phyloP scores from a whole-genome alignment of 306 rosid genomes.

The Macrotyloma uniflorum region DNA sequence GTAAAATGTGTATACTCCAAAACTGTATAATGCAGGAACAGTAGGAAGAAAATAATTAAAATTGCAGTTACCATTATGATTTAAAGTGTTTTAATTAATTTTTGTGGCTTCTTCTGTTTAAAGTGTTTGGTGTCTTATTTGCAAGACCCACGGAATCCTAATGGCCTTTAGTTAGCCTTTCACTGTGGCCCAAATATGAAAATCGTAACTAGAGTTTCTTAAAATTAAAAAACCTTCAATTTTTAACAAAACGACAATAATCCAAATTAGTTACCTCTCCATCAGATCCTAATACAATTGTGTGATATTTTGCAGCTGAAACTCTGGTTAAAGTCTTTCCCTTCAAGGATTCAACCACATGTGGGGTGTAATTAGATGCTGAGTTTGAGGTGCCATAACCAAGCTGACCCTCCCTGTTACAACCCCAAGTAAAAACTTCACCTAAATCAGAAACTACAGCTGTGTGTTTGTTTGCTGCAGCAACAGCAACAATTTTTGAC shows the following conservation, averaged over 20 bases:
- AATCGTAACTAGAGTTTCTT: conserved; percentile 12
- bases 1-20: conserved; percentile 4
- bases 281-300: conserved; percentile 86
- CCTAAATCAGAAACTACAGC: conserved; percentile 90
- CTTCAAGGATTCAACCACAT: conserved; percentile 88
- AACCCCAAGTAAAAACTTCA: conserved; percentile 96
- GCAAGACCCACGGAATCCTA: not conserved
- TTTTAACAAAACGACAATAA: conserved; percentile 25
- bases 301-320: conserved; percentile 90
- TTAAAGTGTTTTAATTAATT: not conserved
- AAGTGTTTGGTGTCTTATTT: not conserved
- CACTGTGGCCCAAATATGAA: conserved; percentile 1
- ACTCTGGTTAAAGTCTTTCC: conserved; percentile 76
- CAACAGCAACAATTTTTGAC: conserved; percentile 78
- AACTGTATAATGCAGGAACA: conserved; percentile 1
- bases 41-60: conserved; percentile 13
- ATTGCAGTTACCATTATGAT: not conserved
- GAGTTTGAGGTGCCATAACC: conserved; percentile 99
- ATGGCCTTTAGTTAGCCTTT: not conserved
- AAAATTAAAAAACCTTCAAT: conserved; percentile 5
- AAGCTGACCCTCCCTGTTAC: conserved; percentile 94
- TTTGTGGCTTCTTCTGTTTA: not conserved
- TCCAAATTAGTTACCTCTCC: conserved; percentile 78
- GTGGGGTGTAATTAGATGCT: conserved; percentile 91
- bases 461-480: conserved; percentile 98